Base-by-base conservation (phyloP, 2,329 filamentous ascomycete genomes). In the Fusarium longipes region DNA sequence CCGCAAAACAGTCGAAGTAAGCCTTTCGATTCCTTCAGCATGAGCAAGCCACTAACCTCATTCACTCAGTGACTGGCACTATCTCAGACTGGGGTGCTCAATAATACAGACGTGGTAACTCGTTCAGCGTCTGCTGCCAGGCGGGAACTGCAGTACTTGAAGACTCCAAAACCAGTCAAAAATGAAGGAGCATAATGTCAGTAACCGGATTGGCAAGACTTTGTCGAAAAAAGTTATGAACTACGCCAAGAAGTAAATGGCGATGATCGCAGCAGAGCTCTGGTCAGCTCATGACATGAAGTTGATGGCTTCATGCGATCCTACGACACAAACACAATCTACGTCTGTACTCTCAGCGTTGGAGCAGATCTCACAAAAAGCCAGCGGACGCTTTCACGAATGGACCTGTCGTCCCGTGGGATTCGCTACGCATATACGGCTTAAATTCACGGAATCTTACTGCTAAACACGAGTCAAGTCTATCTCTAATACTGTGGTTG, bases 261-360 rank as follows among this genome's bases (percentile, higher is more conserved):
- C n/a, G 35, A 22, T n/a, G 40, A 42, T 55, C 24, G 44, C n/a
- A 50, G 17, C 14, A 65, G 38, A 39, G 29, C 35, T 39, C 43
- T 50, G 42, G 33, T 44, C 49, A 67, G 38, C 49, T 57, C 27
- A 48, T 15, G 33, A 27, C 36, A 42, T 39, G 36, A 55, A 44
- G 30, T 61, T 39, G 32, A 36, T 25, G 27, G n/a, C 27, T 20
- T 40, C 45, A 32, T 25, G 32, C 20, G 15, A 22, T 65, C 50
- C 43, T 50, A 68, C 68, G 63, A 42, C 53, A 39, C 33, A 47
- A 44, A 42, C 48, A 33, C 36, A 11, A 44, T 45, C 40, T 24
- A 8, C 32, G n/a, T 22, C 44, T 49, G 18, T 35, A 48, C 20
- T 63, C 30, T 27, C 30, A 20, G 27, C 40, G 22, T 17, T 33